Evolutionary conservation across 2,329 filamentous ascomycete species (phyloP), one percentile per base, ranked within the genome.

Genomic region (Podosphaera xanthii): DNA sequence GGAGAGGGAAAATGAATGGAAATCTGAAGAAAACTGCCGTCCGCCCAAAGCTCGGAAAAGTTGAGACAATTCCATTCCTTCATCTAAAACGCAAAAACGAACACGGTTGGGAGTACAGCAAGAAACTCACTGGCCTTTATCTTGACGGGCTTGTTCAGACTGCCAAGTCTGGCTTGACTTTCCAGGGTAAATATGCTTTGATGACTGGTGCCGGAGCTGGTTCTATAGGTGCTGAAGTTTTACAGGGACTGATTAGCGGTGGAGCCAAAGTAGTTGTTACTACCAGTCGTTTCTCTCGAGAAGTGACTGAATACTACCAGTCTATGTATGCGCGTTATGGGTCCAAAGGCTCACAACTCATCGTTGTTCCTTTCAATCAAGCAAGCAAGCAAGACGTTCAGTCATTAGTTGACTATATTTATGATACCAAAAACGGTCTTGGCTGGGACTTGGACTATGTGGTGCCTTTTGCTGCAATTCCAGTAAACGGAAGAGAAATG

Each of bases 241-340:
- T 98, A 12, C 90, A 96, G 72, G 92, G 92, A 60, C 78, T 98
- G 63, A 89, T 98, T 72, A 94, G 88, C 69, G 92, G 94, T 74
- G 92, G 92, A 70, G 92, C 92, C 64, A 94, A 92, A 76, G 94
- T 98, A 48, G 77, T 97, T 58, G 94, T 98, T 61, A 98, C 92
- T 12, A 98, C 92, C 22, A 95, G 87, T 69, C 84, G 92, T 65
- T 98, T 92, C 77, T 98, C 92, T 14, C 87, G 89, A 53, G 86
- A 96, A 71, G 92, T 98, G 60, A 98, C 92, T 4, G 92, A 98
- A 75, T 98, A 97, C 76, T 98, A 98, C 74, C 92, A 98, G 73
- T 83, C 88, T 60, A 97, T 98, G 86, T 98, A 98, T 72, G 86
- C 90, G 63, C 86, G 90, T 62, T 95, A 86, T 68, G 92, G 92